A percentile compares a stretch with the other conserved stretches of the same genome.
Conservation (phyloP, 805 yeast species). For the Suhomyces tanzawaensis region DNA sequence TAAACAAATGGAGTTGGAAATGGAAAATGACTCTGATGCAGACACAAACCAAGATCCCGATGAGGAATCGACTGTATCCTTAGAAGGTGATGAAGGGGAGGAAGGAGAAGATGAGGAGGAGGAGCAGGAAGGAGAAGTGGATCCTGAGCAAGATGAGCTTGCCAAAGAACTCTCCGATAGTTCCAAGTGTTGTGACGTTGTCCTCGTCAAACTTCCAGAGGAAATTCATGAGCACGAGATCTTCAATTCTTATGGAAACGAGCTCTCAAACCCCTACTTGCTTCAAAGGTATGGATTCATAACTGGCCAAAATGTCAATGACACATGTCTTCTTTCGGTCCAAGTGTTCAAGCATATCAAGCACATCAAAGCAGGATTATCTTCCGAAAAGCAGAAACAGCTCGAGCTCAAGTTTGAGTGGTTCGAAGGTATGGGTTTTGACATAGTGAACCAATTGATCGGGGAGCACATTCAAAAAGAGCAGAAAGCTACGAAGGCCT, state of each 20-base stretch:
- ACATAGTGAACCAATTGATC: conserved; percentile 28
- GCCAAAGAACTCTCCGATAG: conserved; percentile 34
- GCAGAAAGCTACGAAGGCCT: conserved; percentile 1
- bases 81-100: conserved; percentile 12
- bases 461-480: conserved; percentile 8
- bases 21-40: conserved; percentile 2
- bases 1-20: conserved; percentile 22
- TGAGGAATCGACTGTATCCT: conserved; percentile 20
- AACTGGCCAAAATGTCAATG: conserved; percentile 45
- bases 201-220: conserved; percentile 42
- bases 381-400: conserved; percentile 29
- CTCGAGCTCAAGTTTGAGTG: conserved; percentile 42
- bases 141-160: conserved; percentile 27
- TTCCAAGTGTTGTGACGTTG: conserved; percentile 68
- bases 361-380: conserved; percentile 14
- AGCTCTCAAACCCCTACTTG: conserved; percentile 60
- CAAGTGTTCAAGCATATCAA: conserved; percentile 41
- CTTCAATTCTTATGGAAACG: conserved; percentile 79
- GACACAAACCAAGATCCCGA: conserved; percentile 9
- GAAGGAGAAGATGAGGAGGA: conserved; percentile 18
- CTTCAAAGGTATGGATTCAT: conserved; percentile 80
- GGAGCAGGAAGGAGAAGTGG: conserved; percentile 14
- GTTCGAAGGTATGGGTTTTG: conserved; percentile 49
- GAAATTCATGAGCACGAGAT: conserved; percentile 52
- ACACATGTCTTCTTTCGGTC: conserved; percentile 55